A percentile compares a stretch with the other conserved stretches of the same genome.
These are phyloP conservation scores for Ilyonectria robusta DNA, from an alignment of 2,329 filamentous ascomycete genomes.

Conservation along the genomic window DNA sequence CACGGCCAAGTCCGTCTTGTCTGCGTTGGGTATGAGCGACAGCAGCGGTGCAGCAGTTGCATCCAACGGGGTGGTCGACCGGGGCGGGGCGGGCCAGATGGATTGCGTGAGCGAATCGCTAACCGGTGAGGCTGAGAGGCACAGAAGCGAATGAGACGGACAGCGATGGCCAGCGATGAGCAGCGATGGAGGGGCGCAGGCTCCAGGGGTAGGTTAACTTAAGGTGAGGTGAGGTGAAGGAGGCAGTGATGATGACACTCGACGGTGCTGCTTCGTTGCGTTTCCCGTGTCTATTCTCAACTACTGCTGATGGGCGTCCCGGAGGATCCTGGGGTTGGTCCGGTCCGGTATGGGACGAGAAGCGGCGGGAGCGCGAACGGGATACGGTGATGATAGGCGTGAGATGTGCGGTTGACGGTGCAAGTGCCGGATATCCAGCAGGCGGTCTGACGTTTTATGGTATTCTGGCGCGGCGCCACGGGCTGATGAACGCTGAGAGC, in stretches of 20 bases:
- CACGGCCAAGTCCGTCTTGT: slow-evolving; percentile 21
- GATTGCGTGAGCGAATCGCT: not conserved
- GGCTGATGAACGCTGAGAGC: slow-evolving; percentile 38
- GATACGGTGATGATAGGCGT: slow-evolving; percentile 34
- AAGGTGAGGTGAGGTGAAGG: slow-evolving; percentile 8
- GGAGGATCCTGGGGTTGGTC: not conserved
- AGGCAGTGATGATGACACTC: slow-evolving; percentile 16
- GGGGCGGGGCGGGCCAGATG: slow-evolving; percentile 19
- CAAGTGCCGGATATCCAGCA: slow-evolving; percentile 28
- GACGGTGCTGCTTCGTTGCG: not conserved
- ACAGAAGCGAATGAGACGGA: slow-evolving; percentile 4
- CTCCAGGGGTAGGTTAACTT: not conserved
- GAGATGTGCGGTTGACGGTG: slow-evolving; percentile 30
- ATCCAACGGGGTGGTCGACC: slow-evolving; percentile 13
- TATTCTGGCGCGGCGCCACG: slow-evolving; percentile 38
- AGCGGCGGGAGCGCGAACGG: slow-evolving; percentile 37
- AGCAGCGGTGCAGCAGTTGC: not conserved
- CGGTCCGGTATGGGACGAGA: slow-evolving; percentile 2
- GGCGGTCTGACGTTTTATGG: slow-evolving; percentile 48
- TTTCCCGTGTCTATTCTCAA: not conserved
- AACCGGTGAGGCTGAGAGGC: slow-evolving; percentile 27
- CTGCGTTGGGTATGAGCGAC: slow-evolving; percentile 9
- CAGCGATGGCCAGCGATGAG: slow-evolving; percentile 7
- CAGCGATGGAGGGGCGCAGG: slow-evolving; percentile 1
- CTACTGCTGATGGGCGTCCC: not conserved